A percentile compares a stretch with the other conserved stretches of the same genome.
These are phyloP conservation scores for Echium plantagineum DNA, from an alignment of 257 asterid genomes.

Conservation along the genomic window DNA sequence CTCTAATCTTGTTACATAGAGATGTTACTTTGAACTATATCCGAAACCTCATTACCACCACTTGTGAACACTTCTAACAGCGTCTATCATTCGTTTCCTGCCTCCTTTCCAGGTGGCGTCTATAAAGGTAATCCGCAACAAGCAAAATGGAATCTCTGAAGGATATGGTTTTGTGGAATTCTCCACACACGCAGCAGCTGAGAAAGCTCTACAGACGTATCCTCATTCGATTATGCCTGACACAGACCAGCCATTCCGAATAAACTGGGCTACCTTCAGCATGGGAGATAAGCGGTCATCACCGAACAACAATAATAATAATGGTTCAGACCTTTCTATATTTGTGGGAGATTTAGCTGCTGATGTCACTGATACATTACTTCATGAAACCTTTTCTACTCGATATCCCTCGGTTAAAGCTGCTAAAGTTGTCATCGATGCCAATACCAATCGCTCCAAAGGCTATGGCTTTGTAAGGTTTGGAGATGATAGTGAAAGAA, in stretches of 20 bases:
- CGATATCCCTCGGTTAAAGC: conserved; percentile 84
- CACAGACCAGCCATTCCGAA: conserved; percentile 66
- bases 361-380: conserved; percentile 75
- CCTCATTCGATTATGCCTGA: conserved; percentile 63
- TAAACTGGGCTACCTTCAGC: conserved; percentile 96
- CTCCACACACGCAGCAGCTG: conserved; percentile 64
- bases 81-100: background rate
- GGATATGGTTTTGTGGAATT: conserved; percentile 95
- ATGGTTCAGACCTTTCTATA: conserved; percentile 77
- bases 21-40: too few species aligned
- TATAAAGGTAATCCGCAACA: conserved; percentile 83
- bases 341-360: conserved; percentile 95
- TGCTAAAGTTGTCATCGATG: conserved; percentile 85
- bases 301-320: conserved; percentile 17
- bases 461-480: conserved; percentile 94
- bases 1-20: too few species aligned
- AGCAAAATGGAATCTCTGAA: conserved; percentile 75
- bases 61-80: background rate
- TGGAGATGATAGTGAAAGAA: conserved; percentile 79
- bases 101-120: conserved; percentile 52
- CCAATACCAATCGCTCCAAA: conserved; percentile 78
- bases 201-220: conserved; percentile 62
- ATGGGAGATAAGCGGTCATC: conserved; percentile 67
- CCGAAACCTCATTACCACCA: too few species aligned
- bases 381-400: conserved; percentile 59